phyloP scores from a whole-genome alignment of 192 early-diverging fungal genomes.

The Coemansia sp. region DNA sequence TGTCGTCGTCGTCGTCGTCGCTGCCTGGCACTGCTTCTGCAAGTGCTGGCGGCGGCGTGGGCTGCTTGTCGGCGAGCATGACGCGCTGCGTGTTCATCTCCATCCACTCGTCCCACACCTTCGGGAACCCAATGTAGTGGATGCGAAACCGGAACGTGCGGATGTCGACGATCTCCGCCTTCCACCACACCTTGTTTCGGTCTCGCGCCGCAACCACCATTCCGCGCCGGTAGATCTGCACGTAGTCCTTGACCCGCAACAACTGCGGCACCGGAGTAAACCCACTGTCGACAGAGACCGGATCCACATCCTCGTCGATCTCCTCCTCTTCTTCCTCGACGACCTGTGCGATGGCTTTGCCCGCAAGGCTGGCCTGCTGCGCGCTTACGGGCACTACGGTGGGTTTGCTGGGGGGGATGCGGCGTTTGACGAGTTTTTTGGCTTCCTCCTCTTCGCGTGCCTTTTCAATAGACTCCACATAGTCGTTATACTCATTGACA shows the following conservation, averaged over 20 bases:
- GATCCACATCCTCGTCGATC: conserved; percentile 23
- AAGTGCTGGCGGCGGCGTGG: background rate
- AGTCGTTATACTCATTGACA: conserved; percentile 44
- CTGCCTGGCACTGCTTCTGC: background rate
- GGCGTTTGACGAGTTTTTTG: conserved; percentile 8
- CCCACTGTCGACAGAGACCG: conserved; percentile 38
- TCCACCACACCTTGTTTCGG: conserved; percentile 62
- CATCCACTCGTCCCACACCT: conserved; percentile 64
- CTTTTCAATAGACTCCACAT: conserved; percentile 32
- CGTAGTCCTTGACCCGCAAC: conserved; percentile 51
- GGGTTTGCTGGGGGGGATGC: background rate
- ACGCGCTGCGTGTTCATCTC: conserved; percentile 68
- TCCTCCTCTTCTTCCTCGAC: conserved; percentile 13
- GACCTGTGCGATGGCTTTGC: conserved; percentile 1
- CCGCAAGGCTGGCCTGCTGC: conserved; percentile 9
- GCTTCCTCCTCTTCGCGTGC: conserved; percentile 1
- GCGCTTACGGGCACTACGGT: conserved; percentile 11
- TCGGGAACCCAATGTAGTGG: conserved; percentile 59
- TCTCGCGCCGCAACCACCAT: conserved; percentile 60
- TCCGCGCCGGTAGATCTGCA: conserved; percentile 26
- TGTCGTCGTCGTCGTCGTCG: background rate
- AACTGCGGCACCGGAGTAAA: conserved; percentile 43
- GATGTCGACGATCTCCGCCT: conserved; percentile 56
- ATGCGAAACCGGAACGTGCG: conserved; percentile 61
- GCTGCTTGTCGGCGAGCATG: conserved; percentile 28